A percentile compares a stretch with the other conserved stretches of the same genome.
Evolutionary conservation across 768 basidiomycete genomes (phyloP).

Genomic region (Leucosporidium creatinivorum): DNA sequence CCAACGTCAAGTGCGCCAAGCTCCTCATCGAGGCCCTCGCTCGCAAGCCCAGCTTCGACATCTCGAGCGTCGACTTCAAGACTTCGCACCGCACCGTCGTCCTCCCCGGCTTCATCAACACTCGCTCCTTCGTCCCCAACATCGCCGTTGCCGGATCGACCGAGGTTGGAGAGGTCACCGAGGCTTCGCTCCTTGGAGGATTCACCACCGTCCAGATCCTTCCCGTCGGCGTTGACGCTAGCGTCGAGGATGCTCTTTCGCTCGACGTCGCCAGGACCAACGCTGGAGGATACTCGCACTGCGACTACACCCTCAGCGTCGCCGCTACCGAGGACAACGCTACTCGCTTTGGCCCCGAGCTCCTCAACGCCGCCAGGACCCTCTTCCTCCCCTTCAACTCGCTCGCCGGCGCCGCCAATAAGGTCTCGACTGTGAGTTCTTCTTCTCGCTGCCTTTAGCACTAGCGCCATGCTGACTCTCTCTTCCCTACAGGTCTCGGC

Average conservation of each 20-base stretch:
- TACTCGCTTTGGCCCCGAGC: conserved; percentile 58
- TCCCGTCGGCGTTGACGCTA: conserved; percentile 57
- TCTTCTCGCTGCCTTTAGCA: too few relatives aligned
- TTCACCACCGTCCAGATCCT: conserved; percentile 79
- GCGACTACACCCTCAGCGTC: conserved; percentile 79
- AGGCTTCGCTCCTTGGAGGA: conserved; percentile 78
- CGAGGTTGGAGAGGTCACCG: conserved; percentile 61
- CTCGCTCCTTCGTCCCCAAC: conserved; percentile 75
- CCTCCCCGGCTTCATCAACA: conserved; percentile 86
- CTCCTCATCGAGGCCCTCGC: conserved; percentile 80
- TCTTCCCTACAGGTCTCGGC: conserved; percentile 54
- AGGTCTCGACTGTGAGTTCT: conserved; percentile 11
- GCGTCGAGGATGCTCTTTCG: conserved; percentile 59
- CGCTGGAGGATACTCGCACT: conserved; percentile 60
- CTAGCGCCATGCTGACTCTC: too few relatives aligned
- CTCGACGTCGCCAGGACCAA: conserved; percentile 65
- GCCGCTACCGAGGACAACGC: conserved; percentile 66
- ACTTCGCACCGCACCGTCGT: conserved; percentile 81
- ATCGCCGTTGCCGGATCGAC: conserved; percentile 52
- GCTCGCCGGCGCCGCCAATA: conserved; percentile 19
- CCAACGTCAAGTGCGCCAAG: conserved; percentile 98
- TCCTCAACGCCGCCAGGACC: conserved; percentile 70
- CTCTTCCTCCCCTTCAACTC: conserved; percentile 74
- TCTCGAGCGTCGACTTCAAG: conserved; percentile 86
- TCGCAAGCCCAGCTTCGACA: conserved; percentile 79